A percentile compares a stretch with the other conserved stretches of the same genome.
Evolutionary conservation across 768 basidiomycete genomes (phyloP).

Genomic region (Goffeauzyma gilvescens): DNA sequence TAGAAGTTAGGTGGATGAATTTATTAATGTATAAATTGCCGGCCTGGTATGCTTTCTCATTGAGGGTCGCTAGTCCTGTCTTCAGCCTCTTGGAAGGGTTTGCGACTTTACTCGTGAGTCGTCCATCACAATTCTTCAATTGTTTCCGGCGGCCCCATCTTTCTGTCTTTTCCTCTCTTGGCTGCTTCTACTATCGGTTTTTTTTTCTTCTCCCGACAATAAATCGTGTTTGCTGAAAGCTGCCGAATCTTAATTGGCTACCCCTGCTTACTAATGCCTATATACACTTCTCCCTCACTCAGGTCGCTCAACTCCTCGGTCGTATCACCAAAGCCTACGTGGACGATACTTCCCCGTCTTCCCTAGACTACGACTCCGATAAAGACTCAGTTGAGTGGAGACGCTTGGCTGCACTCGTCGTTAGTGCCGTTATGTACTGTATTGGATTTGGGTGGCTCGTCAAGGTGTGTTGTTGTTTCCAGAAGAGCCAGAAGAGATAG

Average conservation of each 20-base stretch:
- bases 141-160: too few relatives aligned
- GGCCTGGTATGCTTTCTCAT: slow-evolving; percentile 22
- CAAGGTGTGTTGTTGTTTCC: slow-evolving; percentile 13
- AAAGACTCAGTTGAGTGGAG: slow-evolving; percentile 30
- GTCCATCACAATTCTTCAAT: neutral
- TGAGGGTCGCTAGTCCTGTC: slow-evolving; percentile 27
- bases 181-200: neutral
- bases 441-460: slow-evolving; percentile 22
- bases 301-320: slow-evolving; percentile 26
- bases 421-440: slow-evolving; percentile 23
- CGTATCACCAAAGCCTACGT: slow-evolving; percentile 30
- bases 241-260: too few relatives aligned
- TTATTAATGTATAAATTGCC: slow-evolving; percentile 18
- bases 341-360: slow-evolving; percentile 15
- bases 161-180: neutral
- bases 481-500: neutral
- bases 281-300: too few relatives aligned
- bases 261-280: too few relatives aligned
- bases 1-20: too few relatives aligned
- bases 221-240: too few relatives aligned
- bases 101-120: slow-evolving; percentile 20
- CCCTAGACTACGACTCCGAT: slow-evolving; percentile 15
- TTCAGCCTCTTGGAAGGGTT: slow-evolving; percentile 32
- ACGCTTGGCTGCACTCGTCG: slow-evolving; percentile 22
- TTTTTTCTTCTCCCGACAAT: too few relatives aligned